Evolutionary conservation across 2,329 filamentous ascomycete genomes (phyloP).

Genomic region (Blumeria graminis): DNA sequence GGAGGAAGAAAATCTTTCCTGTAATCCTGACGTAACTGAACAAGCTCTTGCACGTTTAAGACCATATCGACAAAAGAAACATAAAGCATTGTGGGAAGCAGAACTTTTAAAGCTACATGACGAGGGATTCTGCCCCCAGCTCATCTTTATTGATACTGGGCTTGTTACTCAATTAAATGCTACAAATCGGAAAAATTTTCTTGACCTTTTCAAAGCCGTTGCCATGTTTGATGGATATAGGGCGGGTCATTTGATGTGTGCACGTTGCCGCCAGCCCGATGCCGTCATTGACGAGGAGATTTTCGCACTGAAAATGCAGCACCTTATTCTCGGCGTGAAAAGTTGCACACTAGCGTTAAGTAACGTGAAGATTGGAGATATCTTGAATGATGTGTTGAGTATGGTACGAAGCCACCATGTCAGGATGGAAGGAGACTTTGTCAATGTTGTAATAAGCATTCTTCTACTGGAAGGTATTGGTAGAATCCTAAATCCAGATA

Average conservation of each 20-base stretch:
- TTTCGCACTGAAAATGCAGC: constrained; percentile 91
- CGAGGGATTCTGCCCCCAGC: constrained; percentile 77
- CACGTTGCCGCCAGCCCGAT: constrained; percentile 77
- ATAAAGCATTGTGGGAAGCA: constrained; percentile 44
- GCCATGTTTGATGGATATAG: constrained; percentile 95
- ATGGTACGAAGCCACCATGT: constrained; percentile 92
- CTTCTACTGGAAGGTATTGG: constrained; percentile 86
- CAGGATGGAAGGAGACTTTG: constrained; percentile 84
- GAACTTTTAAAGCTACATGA: constrained; percentile 55
- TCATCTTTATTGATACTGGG: constrained; percentile 94
- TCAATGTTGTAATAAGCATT: constrained; percentile 93
- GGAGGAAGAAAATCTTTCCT: constrained; percentile 18
- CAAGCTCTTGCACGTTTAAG: constrained; percentile 59
- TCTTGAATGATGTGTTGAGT: constrained; percentile 65
- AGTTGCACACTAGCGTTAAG: constrained; percentile 73
- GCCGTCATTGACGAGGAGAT: constrained; percentile 74
- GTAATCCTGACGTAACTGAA: constrained; percentile 57
- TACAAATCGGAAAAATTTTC: constrained; percentile 68
- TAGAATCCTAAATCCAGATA: constrained; percentile 56
- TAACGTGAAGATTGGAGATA: constrained; percentile 88
- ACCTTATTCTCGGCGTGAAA: constrained; percentile 79
- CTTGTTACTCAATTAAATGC: constrained; percentile 83
- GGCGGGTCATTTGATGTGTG: constrained; percentile 85
- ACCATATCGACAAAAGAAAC: constrained; percentile 38
- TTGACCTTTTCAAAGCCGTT: constrained; percentile 85